These are phyloP conservation scores for Phytophthora sansomeana DNA, from an alignment of 352 stramenopile species.

Conservation along the genomic window DNA sequence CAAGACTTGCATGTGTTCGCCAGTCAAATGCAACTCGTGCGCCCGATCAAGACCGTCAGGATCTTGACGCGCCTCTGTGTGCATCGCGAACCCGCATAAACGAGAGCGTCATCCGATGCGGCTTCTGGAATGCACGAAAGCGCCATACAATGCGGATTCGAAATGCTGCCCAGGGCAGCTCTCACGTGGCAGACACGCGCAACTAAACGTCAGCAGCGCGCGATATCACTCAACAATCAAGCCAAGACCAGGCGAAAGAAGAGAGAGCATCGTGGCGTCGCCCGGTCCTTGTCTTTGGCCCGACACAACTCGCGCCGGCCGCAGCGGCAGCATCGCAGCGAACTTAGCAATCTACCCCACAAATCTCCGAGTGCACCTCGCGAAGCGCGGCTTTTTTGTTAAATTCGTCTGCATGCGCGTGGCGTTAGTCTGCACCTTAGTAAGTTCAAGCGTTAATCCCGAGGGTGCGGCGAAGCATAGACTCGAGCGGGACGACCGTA, in stretches of 20 bases:
- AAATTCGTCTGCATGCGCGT: constrained; percentile 21
- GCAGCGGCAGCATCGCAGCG: neutral
- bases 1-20: constrained; percentile 6
- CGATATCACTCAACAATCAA: constrained; percentile 18
- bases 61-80: constrained; percentile 9
- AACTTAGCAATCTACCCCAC: constrained; percentile 30
- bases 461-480: constrained; percentile 18
- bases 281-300: constrained; percentile 13
- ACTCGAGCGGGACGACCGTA: neutral
- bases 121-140: constrained; percentile 18
- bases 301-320: neutral
- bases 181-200: constrained; percentile 23
- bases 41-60: constrained; percentile 12
- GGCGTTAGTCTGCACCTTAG: constrained; percentile 22
- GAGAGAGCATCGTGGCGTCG: constrained; percentile 7
- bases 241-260: constrained; percentile 11
- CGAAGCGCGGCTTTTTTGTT: constrained; percentile 24
- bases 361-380: neutral
- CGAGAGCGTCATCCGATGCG: constrained; percentile 10
- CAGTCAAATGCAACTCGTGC: constrained; percentile 9
- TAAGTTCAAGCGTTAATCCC: constrained; percentile 26
- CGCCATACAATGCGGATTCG: neutral
- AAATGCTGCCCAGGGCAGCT: neutral
- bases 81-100: constrained; percentile 13
- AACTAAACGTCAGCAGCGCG: too few relatives aligned